These are phyloP conservation scores for Beta corolliflora DNA, from an alignment of 179 eudicot genomes.

Conservation along the genomic window DNA sequence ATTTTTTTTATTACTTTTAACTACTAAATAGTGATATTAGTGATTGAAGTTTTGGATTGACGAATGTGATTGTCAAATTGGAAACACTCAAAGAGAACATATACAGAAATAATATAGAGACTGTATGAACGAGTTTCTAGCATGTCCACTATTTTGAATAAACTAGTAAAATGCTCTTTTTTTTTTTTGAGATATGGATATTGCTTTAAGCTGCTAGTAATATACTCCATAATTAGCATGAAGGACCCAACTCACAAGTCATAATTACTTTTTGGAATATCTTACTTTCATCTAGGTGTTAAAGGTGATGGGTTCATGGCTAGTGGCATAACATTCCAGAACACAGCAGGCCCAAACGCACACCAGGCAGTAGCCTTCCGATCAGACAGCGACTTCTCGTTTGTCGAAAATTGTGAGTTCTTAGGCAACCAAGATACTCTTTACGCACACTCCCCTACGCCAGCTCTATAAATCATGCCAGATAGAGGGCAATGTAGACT, in stretches of 20 bases:
- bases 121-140: too few species aligned
- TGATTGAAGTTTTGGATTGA: too few species aligned
- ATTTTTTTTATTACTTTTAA: too few species aligned
- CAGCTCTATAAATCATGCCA: constrained; percentile 43
- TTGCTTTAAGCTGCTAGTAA: neutral
- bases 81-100: too few species aligned
- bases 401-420: constrained; percentile 40
- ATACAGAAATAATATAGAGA: too few species aligned
- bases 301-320: constrained; percentile 55
- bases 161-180: too few species aligned
- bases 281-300: constrained; percentile 26
- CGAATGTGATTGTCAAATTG: too few species aligned
- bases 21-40: too few species aligned
- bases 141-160: too few species aligned
- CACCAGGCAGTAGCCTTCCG: constrained; percentile 61
- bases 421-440: constrained; percentile 54
- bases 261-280: neutral
- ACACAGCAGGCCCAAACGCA: constrained; percentile 50
- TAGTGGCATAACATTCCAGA: constrained; percentile 38
- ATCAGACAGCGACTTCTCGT: constrained; percentile 42
- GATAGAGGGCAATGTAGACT: constrained; percentile 54
- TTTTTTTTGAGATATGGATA: too few species aligned
- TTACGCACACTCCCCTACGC: constrained; percentile 43
- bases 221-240: neutral
- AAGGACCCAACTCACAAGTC: too few species aligned